Evolutionary conservation across 257 asterid species (phyloP).

Genomic region (Linaria vulgaris): DNA sequence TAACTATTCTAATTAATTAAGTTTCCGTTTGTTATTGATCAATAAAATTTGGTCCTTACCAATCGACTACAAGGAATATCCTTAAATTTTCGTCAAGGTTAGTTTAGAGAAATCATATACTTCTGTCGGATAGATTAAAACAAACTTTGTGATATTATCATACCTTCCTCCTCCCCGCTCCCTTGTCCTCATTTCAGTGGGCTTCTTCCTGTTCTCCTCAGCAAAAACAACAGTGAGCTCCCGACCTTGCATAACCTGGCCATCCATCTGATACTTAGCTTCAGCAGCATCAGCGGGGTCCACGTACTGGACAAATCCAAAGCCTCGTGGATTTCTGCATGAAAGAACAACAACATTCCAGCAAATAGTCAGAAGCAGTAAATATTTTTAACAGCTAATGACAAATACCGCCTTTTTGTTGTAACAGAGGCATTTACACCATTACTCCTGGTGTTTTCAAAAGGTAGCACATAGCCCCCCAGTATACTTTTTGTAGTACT

Average conservation of each 20-base stretch:
- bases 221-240: slow-evolving; percentile 94
- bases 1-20: neutral
- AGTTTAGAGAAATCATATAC: neutral
- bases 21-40: slow-evolving; percentile 27
- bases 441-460: too few species aligned
- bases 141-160: neutral
- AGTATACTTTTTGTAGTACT: too few species aligned
- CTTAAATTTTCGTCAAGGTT: too few species aligned
- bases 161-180: slow-evolving; percentile 52
- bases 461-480: too few species aligned
- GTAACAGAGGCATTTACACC: neutral
- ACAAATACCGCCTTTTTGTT: too few species aligned
- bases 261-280: slow-evolving; percentile 94
- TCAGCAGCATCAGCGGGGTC: slow-evolving; percentile 94
- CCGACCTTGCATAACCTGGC: slow-evolving; percentile 70
- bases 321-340: slow-evolving; percentile 83
- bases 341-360: neutral
- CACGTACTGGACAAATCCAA: slow-evolving; percentile 91
- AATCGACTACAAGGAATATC: too few species aligned
- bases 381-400: neutral
- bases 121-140: slow-evolving; percentile 35
- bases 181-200: slow-evolving; percentile 77
- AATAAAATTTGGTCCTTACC: too few species aligned
- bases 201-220: slow-evolving; percentile 92
- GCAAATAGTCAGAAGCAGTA: neutral